Base-by-base conservation (phyloP, 345 rosid species). In the Acer campestre region DNA sequence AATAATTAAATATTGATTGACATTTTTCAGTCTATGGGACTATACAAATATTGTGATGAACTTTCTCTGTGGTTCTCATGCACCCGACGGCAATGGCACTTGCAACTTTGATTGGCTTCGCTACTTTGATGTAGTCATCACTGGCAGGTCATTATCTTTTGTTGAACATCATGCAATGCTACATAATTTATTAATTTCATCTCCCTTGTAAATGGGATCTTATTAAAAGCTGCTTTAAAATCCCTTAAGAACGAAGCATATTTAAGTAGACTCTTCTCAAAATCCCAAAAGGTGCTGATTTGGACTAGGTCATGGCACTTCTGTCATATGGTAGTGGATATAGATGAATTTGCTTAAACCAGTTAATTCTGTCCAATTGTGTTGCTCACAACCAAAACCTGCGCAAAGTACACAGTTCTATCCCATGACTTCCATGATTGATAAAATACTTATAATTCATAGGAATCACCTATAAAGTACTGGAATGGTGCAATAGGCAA, bases 41-140 rank as follows among this genome's bases (percentile, higher is more conserved):
- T 96, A 96, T 76, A 92, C 99, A 56, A 92, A 91, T 81, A 83
- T 96, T 70, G 97, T 96, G 86, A 96, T 96, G 99, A 96, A 90
- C 71, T 96, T 93, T 75, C 97, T 96, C 69, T 94, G 98, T 80
- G 89, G 87, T 74, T 78, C 85, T 2, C 85, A 79, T 55, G 81
- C 87, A 0, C 35, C 73, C 20, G 79, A 84, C 74, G 90, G 92
- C 71, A 77, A 74, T 25, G 73, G 44, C 49, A 67, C 85, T 76
- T 70, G 86, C 91, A 90, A 88, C 74, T 91, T 90, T 77, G 95
- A 92, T 68, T 96, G 99, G 99, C 99, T 94, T 56, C 87, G 86
- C 79, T 90, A 90, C 82, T 96, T 96, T 82, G 97, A 92, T 80
- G 90, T 94, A 55, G 94, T 96, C 71, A 92, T 96, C 84, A 94